Evolutionary conservation across 768 basidiomycete genomes (phyloP).

Genomic region (Hysterangium stoloniferum): DNA sequence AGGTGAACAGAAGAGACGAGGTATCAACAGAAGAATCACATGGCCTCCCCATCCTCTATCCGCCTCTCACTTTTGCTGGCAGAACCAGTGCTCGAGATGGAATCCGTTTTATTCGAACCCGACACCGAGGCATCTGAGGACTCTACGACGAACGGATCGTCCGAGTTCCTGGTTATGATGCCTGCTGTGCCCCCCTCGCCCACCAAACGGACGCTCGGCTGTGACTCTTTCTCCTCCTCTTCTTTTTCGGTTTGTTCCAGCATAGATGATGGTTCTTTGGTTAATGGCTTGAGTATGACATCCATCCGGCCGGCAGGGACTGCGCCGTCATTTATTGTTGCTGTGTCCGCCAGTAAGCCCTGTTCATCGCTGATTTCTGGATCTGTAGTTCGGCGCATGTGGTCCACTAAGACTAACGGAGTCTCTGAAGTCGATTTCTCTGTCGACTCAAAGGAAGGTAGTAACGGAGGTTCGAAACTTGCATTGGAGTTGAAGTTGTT

Average conservation of each 20-base stretch:
- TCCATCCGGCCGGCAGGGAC: slow-evolving; percentile 8
- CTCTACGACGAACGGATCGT: slow-evolving; percentile 6
- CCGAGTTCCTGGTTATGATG: too few species aligned
- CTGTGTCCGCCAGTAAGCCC: too few species aligned
- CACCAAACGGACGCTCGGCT: slow-evolving; percentile 50
- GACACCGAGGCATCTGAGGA: background rate
- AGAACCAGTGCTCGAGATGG: background rate
- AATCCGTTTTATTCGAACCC: slow-evolving; percentile 1
- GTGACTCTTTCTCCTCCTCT: slow-evolving; percentile 18
- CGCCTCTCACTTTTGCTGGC: background rate
- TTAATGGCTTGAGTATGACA: background rate
- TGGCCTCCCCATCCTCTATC: background rate
- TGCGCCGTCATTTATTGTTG: slow-evolving; percentile 13
- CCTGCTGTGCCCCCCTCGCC: slow-evolving; percentile 46
- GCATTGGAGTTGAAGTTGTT: too few species aligned
- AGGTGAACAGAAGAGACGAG: background rate
- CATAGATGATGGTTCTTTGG: slow-evolving; percentile 4
- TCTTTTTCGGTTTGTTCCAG: slow-evolving; percentile 13
- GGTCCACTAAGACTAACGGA: too few species aligned
- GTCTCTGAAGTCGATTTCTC: too few species aligned
- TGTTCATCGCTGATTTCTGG: too few species aligned
- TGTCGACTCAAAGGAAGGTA: too few species aligned
- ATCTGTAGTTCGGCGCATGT: too few species aligned
- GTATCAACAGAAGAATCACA: slow-evolving; percentile 1
- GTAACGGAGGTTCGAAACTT: too few species aligned